These are phyloP conservation scores for Botrytis deweyae DNA, from an alignment of 2,329 filamentous ascomycete genomes.

Conservation along the genomic window DNA sequence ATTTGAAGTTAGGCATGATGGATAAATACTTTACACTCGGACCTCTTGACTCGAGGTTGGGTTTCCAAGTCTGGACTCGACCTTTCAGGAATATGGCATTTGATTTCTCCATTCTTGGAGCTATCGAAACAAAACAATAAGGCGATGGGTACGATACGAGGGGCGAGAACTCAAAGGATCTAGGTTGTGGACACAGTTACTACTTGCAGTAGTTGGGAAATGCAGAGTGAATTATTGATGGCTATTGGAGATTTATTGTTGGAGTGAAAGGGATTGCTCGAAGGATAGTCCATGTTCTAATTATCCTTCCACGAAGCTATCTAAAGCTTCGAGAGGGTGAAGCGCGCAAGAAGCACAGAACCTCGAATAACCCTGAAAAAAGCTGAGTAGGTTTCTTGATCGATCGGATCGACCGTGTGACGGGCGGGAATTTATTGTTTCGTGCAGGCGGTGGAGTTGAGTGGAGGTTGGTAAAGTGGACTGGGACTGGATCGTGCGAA, in stretches of 20 bases:
- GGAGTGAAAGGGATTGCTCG: neutral
- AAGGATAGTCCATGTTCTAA: conserved; percentile 3
- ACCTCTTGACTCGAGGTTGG: neutral
- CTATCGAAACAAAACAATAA: neutral
- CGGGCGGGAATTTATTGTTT: conserved; percentile 6
- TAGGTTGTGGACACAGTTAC: neutral
- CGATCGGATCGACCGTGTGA: conserved; percentile 12
- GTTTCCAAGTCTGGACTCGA: neutral
- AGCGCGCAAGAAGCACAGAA: conserved; percentile 4
- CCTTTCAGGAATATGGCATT: neutral
- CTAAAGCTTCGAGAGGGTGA: neutral
- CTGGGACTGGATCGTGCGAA: neutral
- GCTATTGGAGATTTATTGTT: neutral
- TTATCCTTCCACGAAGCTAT: neutral
- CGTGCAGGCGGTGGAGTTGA: neutral
- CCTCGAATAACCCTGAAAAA: conserved; percentile 1
- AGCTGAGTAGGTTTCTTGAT: conserved; percentile 3
- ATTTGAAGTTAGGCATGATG: neutral
- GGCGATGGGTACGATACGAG: neutral
- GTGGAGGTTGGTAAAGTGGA: neutral
- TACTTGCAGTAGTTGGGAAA: neutral
- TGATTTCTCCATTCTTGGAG: neutral
- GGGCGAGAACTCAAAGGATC: neutral
- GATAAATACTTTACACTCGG: neutral
- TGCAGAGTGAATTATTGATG: neutral